These are phyloP conservation scores for Penicillium psychrofluorescens DNA, from an alignment of 495 filamentous ascomycete genomes.

Conservation along the genomic window DNA sequence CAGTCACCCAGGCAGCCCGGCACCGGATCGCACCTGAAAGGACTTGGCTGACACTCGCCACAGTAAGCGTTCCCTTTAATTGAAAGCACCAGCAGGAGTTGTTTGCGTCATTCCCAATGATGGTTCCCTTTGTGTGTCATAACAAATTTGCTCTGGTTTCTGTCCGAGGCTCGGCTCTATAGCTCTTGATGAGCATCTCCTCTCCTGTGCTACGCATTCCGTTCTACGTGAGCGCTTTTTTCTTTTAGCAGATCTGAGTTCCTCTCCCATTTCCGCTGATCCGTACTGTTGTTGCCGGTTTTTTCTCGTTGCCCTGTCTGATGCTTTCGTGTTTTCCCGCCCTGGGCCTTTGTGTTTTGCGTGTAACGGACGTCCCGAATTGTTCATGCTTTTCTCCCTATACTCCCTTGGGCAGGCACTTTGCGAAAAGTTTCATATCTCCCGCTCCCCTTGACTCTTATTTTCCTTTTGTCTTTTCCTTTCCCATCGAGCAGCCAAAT, in stretches of 20 bases:
- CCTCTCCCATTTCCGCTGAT: conserved; percentile 7
- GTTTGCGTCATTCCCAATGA: conserved; percentile 38
- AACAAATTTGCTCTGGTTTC: conserved; percentile 31
- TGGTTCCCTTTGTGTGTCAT: conserved; percentile 35
- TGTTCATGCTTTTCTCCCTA: conserved; percentile 31
- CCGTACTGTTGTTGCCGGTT: conserved; percentile 5
- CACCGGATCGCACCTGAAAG: conserved; percentile 23
- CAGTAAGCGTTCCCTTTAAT: conserved; percentile 41
- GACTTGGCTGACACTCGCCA: conserved; percentile 25
- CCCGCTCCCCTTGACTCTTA: conserved; percentile 26
- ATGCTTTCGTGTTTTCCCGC: conserved; percentile 14
- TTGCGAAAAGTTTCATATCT: conserved; percentile 42
- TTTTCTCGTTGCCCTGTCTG: conserved; percentile 9
- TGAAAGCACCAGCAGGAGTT: conserved; percentile 44
- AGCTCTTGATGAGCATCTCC: conserved; percentile 42
- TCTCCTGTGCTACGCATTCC: conserved; percentile 38
- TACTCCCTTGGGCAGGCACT: conserved; percentile 42
- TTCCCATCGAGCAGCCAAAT: conserved; percentile 36
- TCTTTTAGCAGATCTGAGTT: conserved; percentile 39
- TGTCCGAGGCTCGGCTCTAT: conserved; percentile 32
- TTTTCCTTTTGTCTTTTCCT: conserved; percentile 25
- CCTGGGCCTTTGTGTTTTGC: conserved; percentile 24
- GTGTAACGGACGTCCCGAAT: conserved; percentile 33
- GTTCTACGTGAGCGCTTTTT: conserved; percentile 41
- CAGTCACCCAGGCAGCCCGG: conserved; percentile 28